phyloP scores from a whole-genome alignment of 148 eudicot genomes.

The Cornus suecica region DNA sequence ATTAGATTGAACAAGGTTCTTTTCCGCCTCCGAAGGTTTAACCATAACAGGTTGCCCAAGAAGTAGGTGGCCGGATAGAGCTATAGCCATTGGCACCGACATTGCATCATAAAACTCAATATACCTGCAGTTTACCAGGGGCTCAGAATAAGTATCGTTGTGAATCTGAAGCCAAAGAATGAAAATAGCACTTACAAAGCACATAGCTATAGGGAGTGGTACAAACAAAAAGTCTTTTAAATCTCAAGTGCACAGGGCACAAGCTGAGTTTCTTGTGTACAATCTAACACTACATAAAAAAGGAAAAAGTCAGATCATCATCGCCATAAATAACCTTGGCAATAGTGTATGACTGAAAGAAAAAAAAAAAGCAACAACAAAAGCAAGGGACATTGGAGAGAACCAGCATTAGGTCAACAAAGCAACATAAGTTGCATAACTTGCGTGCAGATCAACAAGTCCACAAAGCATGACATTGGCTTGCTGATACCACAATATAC shows the following conservation, averaged over 20 bases:
- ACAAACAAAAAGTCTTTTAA: conserved; percentile 20
- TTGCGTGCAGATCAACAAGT: neutral
- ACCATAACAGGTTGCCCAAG: conserved; percentile 98
- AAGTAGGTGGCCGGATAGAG: conserved; percentile 83
- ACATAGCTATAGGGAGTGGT: conserved; percentile 28
- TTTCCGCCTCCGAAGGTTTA: conserved; percentile 98
- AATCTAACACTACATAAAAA: conserved; percentile 40
- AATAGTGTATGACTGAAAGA: neutral
- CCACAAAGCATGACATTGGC: neutral
- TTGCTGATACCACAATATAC: neutral
- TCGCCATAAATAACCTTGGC: neutral
- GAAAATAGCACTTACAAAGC: conserved; percentile 36
- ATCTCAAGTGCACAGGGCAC: conserved; percentile 37
- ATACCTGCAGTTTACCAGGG: conserved; percentile 54
- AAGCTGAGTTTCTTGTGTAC: conserved; percentile 41
- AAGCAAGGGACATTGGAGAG: neutral
- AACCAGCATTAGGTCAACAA: neutral
- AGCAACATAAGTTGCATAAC: neutral
- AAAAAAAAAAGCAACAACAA: neutral
- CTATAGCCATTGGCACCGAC: conserved; percentile 99
- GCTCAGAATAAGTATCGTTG: conserved; percentile 19
- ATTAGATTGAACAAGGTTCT: conserved; percentile 94
- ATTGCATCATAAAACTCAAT: conserved; percentile 89
- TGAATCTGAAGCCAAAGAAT: conserved; percentile 9
- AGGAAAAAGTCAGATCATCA: conserved; percentile 32